phyloP scores from a whole-genome alignment of 805 yeast species.

The Myxozyma melibiosi region DNA sequence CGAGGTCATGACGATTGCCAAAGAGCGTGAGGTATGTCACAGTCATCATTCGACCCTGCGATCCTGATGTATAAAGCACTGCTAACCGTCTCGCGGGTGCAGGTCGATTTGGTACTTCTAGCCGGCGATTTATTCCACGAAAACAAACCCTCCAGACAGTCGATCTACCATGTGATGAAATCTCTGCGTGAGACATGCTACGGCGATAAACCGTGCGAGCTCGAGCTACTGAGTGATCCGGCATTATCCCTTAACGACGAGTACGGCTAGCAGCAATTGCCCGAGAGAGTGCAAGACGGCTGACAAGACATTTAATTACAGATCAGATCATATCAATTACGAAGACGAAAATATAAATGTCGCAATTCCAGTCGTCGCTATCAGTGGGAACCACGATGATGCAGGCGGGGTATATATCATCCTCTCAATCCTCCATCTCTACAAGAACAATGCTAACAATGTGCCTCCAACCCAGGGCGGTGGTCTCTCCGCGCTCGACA shows the following conservation, averaged over 20 bases:
- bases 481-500: conserved; percentile 80
- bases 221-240: conserved; percentile 82
- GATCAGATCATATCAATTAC: conserved; percentile 74
- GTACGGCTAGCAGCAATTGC: conserved; percentile 11
- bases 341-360: conserved; percentile 90
- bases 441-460: not conserved
- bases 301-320: not conserved
- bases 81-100: not conserved
- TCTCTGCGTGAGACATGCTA: conserved; percentile 70
- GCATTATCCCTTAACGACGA: conserved; percentile 57
- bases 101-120: conserved; percentile 81
- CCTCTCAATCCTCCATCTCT: not conserved
- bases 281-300: not conserved
- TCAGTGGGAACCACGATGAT: conserved; percentile 96
- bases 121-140: conserved; percentile 92
- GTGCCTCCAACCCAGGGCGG: conserved; percentile 29
- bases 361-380: conserved; percentile 86
- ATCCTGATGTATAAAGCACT: not conserved
- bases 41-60: not conserved
- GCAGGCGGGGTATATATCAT: conserved; percentile 74
- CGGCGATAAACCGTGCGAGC: conserved; percentile 85
- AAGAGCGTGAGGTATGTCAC: conserved; percentile 57
- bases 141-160: conserved; percentile 84
- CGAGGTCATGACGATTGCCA: conserved; percentile 76
- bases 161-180: conserved; percentile 79